A percentile compares a stretch with the other conserved stretches of the same genome.
phyloP scores from a whole-genome alignment of 495 filamentous ascomycete species.

The Chaetomidium leptoderma region DNA sequence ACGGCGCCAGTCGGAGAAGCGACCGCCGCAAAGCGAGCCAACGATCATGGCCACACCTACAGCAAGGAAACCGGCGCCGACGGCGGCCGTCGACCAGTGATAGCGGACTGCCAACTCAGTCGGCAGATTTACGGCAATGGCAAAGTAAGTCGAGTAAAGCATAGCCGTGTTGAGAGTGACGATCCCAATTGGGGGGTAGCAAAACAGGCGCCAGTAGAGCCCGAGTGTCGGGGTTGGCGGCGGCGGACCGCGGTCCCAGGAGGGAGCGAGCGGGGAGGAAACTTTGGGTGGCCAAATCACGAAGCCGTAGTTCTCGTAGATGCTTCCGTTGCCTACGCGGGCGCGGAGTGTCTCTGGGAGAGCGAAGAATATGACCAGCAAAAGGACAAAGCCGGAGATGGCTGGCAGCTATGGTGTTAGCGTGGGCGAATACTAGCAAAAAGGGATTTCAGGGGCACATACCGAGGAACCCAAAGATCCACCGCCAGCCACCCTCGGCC shows the following conservation, averaged over 20 bases:
- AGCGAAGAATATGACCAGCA: neutral
- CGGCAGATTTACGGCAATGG: conserved; percentile 12
- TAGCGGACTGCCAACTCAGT: conserved; percentile 6
- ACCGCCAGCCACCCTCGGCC: conserved; percentile 17
- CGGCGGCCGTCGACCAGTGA: conserved; percentile 11
- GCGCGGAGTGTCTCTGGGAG: conserved; percentile 10
- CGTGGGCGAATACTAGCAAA: too few species aligned
- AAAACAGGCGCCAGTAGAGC: conserved; percentile 14
- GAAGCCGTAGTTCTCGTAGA: neutral
- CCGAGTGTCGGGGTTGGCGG: conserved; percentile 13
- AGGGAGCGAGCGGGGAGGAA: conserved; percentile 9
- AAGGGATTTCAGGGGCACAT: neutral
- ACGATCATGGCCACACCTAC: conserved; percentile 17
- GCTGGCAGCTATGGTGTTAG: neutral
- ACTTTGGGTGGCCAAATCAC: conserved; percentile 16
- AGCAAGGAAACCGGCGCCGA: conserved; percentile 17
- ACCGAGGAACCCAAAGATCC: conserved; percentile 21
- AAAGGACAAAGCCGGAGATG: conserved; percentile 11
- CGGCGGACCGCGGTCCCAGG: conserved; percentile 9
- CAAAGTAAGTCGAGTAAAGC: conserved; percentile 21
- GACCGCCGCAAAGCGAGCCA: conserved; percentile 12
- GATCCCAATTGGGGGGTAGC: conserved; percentile 15
- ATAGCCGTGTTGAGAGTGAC: conserved; percentile 16
- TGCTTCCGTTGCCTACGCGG: conserved; percentile 6
- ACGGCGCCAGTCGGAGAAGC: conserved; percentile 18